These are phyloP conservation scores for Karstenula rhodostoma DNA, from an alignment of 2,329 filamentous ascomycete species.

Conservation along the genomic window DNA sequence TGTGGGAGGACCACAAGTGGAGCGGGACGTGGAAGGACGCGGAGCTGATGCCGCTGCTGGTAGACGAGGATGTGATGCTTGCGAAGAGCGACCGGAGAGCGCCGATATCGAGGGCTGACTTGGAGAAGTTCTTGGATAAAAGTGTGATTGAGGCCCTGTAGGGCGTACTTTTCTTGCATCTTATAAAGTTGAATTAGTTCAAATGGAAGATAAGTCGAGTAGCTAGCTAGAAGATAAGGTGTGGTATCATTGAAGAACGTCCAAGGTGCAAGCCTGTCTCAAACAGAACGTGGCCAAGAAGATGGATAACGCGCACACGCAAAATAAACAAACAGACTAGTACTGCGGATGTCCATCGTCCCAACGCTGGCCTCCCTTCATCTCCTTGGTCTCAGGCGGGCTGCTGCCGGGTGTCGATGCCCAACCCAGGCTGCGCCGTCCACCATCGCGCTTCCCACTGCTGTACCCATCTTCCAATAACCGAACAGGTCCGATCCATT, in stretches of 20 bases:
- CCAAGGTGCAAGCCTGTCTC: neutral
- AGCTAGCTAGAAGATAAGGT: neutral
- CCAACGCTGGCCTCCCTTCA: conserved; percentile 51
- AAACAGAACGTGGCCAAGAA: neutral
- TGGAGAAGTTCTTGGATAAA: conserved; percentile 32
- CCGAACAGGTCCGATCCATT: conserved; percentile 70
- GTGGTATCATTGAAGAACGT: conserved; percentile 7
- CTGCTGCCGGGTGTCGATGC: conserved; percentile 37
- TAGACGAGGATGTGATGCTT: conserved; percentile 35
- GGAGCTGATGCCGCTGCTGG: conserved; percentile 30
- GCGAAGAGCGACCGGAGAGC: conserved; percentile 27
- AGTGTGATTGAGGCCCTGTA: conserved; percentile 31
- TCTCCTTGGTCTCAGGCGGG: conserved; percentile 39
- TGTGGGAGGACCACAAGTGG: conserved; percentile 37
- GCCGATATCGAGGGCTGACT: conserved; percentile 19
- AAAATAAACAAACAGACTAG: conserved; percentile 37
- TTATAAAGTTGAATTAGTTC: neutral
- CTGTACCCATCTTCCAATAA: conserved; percentile 54
- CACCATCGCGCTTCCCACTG: conserved; percentile 41
- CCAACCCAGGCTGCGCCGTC: conserved; percentile 43
- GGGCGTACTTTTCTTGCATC: neutral
- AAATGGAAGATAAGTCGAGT: neutral
- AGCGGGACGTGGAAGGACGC: conserved; percentile 26
- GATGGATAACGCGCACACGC: neutral
- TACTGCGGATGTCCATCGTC: conserved; percentile 59